These are phyloP conservation scores for Epicoccum nigrum DNA, from an alignment of 2,329 filamentous ascomycete species.

Conservation along the genomic window DNA sequence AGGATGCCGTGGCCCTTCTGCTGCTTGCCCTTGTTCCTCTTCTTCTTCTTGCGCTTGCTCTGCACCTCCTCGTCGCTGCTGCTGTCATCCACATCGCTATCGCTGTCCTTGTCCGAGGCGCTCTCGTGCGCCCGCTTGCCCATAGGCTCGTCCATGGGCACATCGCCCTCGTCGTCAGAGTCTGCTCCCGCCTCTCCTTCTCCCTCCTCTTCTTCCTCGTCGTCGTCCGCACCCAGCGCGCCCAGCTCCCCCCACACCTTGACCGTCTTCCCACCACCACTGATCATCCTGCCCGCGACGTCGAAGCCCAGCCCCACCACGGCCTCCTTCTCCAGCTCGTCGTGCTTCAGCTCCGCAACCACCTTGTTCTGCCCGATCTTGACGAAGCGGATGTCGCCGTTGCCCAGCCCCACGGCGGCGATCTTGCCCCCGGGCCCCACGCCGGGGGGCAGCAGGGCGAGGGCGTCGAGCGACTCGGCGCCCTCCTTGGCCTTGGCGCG, in stretches of 20 bases:
- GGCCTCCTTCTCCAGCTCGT: conserved; percentile 75
- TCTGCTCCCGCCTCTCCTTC: conserved; percentile 56
- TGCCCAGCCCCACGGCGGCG: conserved; percentile 79
- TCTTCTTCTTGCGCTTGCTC: conserved; percentile 53
- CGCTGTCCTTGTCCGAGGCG: conserved; percentile 50
- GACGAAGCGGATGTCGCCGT: conserved; percentile 79
- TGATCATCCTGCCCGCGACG: conserved; percentile 83
- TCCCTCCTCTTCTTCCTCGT: conserved; percentile 57
- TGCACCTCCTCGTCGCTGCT: conserved; percentile 54
- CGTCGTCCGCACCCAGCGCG: conserved; percentile 59
- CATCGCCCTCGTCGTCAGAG: conserved; percentile 42
- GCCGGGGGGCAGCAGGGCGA: conserved; percentile 73
- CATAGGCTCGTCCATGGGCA: conserved; percentile 38
- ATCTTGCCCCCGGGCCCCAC: conserved; percentile 72
- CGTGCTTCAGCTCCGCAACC: conserved; percentile 71
- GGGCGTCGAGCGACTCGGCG: conserved; percentile 81
- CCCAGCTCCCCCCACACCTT: conserved; percentile 87
- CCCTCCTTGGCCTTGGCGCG: conserved; percentile 61
- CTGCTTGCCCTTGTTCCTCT: conserved; percentile 46
- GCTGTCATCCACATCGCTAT: too few species aligned
- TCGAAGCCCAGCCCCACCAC: conserved; percentile 86
- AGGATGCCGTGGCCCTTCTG: conserved; percentile 43
- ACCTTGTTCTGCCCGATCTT: conserved; percentile 76
- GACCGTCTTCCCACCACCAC: conserved; percentile 80
- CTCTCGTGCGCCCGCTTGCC: conserved; percentile 39